Base-by-base conservation (phyloP, 257 asterid genomes). In the Handroanthus guayacan region DNA sequence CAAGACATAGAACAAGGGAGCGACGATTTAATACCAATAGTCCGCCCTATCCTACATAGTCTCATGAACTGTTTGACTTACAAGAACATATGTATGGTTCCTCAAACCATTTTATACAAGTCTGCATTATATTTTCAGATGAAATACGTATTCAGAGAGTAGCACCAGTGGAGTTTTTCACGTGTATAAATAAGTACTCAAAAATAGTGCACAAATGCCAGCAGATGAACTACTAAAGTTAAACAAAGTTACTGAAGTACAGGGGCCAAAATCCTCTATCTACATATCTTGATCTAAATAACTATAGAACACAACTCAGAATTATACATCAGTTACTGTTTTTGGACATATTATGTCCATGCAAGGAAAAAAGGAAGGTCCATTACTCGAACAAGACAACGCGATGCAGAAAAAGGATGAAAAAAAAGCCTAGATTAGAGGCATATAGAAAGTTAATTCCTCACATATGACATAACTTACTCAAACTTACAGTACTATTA, bases 51-150 rank as follows among this genome's bases (percentile, higher is more conserved):
- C 78, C 12, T 17, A 12, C 54, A 55, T 16, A 41, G 54, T 47
- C 44, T 47, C 60, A 37, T 7, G 16, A 65, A 13, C 34, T 73
- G 9, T 34, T 37, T 44, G 48, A 52, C 74, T 44, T 58, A 36
- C 69, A 20, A 7, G 41, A 47, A 31, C 56, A 60, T 9, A 51
- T 14, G 64, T 5, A 54, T 25, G 56, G 72, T 64, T 52, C 52
- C 79, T 52, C 16, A 50, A 62, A 37, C 63, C n/a, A 3, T 74
- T 37, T 63, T 38, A 9, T 7, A 43, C 67, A 55, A 39, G 31
- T 13, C n/a, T 9, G 17, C 50, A 50, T 11, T 69, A 31, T 34
- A 34, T 34, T 54, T 70, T 5, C 5, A 13, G 55, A 20, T 48
- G 60, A 39, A 48, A 62, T 6, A 36, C 8, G 16, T 31, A 9